phyloP scores from a whole-genome alignment of 2,329 filamentous ascomycete species.

The Aaosphaeria arxii region DNA sequence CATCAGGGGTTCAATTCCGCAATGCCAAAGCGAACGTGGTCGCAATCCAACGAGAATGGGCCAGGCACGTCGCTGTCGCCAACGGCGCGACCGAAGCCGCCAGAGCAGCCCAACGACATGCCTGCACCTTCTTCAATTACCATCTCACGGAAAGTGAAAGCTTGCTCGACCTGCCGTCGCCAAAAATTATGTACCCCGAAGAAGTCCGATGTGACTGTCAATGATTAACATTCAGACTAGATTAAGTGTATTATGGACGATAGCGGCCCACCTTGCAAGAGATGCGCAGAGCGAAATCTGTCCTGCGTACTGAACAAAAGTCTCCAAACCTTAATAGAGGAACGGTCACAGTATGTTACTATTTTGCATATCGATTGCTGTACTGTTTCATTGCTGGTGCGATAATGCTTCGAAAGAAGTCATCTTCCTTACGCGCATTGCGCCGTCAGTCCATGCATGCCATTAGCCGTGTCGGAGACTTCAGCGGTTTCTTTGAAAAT shows the following conservation, averaged over 20 bases:
- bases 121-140: conserved; percentile 8
- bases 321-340: conserved; percentile 48
- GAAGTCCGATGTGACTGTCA: conserved; percentile 1
- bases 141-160: conserved; percentile 36
- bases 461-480: too few species aligned
- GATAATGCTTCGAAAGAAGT: too few species aligned
- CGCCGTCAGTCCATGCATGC: too few species aligned
- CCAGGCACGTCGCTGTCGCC: conserved; percentile 7
- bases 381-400: neutral
- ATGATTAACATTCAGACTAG: conserved; percentile 9
- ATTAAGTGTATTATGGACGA: conserved; percentile 54
- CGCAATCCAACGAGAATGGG: conserved; percentile 15
- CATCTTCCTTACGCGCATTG: too few species aligned
- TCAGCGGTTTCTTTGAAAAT: too few species aligned
- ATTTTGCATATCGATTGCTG: neutral
- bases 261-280: conserved; percentile 47
- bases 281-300: conserved; percentile 49
- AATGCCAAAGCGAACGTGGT: conserved; percentile 21
- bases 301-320: conserved; percentile 54
- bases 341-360: conserved; percentile 32
- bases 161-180: conserved; percentile 53
- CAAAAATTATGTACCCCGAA: conserved; percentile 39
- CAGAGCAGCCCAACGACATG: conserved; percentile 6
- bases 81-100: conserved; percentile 7
- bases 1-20: neutral